These are phyloP conservation scores for Chenopodium suecicum DNA, from an alignment of 148 eudicot genomes.

Conservation along the genomic window DNA sequence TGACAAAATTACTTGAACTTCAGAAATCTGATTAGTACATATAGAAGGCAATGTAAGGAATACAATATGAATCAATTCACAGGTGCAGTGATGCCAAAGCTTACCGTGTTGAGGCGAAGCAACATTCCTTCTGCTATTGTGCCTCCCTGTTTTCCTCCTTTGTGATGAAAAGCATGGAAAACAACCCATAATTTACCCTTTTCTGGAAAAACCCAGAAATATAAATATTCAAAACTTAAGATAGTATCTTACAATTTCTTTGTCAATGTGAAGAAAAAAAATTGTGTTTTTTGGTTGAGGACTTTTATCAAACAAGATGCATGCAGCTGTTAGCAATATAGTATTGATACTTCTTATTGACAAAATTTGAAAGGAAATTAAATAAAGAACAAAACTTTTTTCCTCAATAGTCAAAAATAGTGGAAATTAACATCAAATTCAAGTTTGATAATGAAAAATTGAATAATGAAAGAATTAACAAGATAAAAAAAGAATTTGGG, in stretches of 20 bases:
- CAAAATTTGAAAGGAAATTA: background rate
- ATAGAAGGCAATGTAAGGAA: background rate
- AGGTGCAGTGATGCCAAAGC: background rate
- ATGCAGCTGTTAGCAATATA: background rate
- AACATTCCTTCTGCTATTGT: conserved; percentile 29
- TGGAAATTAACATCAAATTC: background rate
- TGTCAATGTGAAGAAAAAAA: background rate
- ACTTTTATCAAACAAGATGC: conserved; percentile 7
- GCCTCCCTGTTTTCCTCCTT: conserved; percentile 39
- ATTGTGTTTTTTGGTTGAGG: background rate
- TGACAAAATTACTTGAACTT: background rate
- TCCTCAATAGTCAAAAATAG: background rate
- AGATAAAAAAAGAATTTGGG: background rate
- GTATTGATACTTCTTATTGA: background rate
- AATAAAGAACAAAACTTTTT: background rate
- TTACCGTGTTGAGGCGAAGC: conserved; percentile 36
- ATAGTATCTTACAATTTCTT: background rate
- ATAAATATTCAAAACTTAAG: background rate
- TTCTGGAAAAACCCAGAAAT: conserved; percentile 8
- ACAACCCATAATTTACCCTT: conserved; percentile 45
- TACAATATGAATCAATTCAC: background rate
- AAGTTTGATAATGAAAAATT: background rate
- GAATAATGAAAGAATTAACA: background rate
- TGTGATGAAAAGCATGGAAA: conserved; percentile 73
- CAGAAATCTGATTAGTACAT: background rate